Evolutionary conservation across 148 eudicot species (phyloP).

Genomic region (Rhododendron vialii): DNA sequence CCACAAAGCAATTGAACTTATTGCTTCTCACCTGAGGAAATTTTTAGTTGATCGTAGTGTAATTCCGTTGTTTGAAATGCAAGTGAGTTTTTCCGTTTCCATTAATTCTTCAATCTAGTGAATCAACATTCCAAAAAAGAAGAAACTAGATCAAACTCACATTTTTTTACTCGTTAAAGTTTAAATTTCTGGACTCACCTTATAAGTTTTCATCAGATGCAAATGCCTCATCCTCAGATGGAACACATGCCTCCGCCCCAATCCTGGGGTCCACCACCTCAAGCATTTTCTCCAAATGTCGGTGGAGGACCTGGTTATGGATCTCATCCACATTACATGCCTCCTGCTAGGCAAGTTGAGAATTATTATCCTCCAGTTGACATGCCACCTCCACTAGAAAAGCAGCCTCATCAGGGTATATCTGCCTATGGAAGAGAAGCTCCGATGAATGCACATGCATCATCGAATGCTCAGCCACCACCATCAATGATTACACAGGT

Average conservation of each 20-base stretch:
- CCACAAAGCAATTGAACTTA: constrained; percentile 74
- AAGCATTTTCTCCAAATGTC: constrained; percentile 52
- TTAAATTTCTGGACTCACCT: neutral
- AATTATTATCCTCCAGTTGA: constrained; percentile 67
- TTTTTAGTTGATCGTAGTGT: constrained; percentile 89
- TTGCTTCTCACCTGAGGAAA: constrained; percentile 77
- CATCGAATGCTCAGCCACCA: constrained; percentile 56
- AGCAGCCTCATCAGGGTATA: constrained; percentile 73
- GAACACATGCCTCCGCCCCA: constrained; percentile 62
- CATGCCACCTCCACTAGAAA: constrained; percentile 54
- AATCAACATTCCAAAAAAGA: neutral
- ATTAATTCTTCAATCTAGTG: neutral
- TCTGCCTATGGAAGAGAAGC: constrained; percentile 88
- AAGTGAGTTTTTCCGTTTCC: constrained; percentile 35
- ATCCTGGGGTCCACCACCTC: constrained; percentile 74
- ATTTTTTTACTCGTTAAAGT: neutral
- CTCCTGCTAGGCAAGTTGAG: constrained; percentile 67
- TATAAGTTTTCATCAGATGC: constrained; percentile 50
- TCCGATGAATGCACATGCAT: constrained; percentile 38
- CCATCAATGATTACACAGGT: constrained; percentile 79
- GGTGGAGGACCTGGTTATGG: constrained; percentile 64
- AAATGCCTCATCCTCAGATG: constrained; percentile 36
- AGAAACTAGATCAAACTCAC: neutral
- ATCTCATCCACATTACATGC: constrained; percentile 56
- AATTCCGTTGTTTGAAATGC: constrained; percentile 69